Percentiles rank a stretch among this genome's conserved stretches.
Evolutionary conservation across 805 yeast species (phyloP).

Genomic region (Starmerella sirachaensis): DNA sequence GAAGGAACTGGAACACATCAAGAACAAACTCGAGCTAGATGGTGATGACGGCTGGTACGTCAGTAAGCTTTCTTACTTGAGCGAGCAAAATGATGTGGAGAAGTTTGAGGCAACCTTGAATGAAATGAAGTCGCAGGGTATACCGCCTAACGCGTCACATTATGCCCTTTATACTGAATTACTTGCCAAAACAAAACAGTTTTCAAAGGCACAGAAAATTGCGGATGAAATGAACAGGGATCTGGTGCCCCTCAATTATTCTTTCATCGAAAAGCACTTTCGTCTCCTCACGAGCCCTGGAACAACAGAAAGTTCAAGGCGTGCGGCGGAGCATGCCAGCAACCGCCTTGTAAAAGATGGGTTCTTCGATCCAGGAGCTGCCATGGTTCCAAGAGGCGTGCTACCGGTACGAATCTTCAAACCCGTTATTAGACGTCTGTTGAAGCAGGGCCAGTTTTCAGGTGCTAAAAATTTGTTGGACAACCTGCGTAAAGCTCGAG

Average conservation of each 20-base stretch:
- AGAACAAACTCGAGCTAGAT: slow-evolving; percentile 21
- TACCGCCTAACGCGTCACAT: slow-evolving; percentile 19
- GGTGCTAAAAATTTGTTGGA: slow-evolving; percentile 21
- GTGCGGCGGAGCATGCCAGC: slow-evolving; percentile 11
- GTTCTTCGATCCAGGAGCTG: slow-evolving; percentile 22
- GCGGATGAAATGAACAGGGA: slow-evolving; percentile 14
- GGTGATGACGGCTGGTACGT: slow-evolving; percentile 26
- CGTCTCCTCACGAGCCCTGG: slow-evolving; percentile 17
- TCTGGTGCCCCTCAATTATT: slow-evolving; percentile 19
- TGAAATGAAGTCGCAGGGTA: slow-evolving; percentile 18
- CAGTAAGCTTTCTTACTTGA: slow-evolving; percentile 6
- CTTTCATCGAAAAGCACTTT: slow-evolving; percentile 22
- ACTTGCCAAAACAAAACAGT: slow-evolving; percentile 10
- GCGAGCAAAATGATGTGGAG: slow-evolving; percentile 28
- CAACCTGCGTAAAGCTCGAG: slow-evolving; percentile 5
- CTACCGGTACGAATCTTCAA: slow-evolving; percentile 23
- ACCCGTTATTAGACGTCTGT: slow-evolving; percentile 19
- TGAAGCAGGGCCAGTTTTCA: slow-evolving; percentile 11
- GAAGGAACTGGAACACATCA: background rate
- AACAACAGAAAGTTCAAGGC: slow-evolving; percentile 2
- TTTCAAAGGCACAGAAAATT: slow-evolving; percentile 14
- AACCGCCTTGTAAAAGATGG: slow-evolving; percentile 16
- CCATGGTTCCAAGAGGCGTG: slow-evolving; percentile 23
- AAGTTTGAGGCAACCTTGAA: slow-evolving; percentile 29
- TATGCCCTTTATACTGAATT: slow-evolving; percentile 22